phyloP scores from a whole-genome alignment of 1,284 basidiomycete genomes.

The Sporisorium iseilematis-ciliati region DNA sequence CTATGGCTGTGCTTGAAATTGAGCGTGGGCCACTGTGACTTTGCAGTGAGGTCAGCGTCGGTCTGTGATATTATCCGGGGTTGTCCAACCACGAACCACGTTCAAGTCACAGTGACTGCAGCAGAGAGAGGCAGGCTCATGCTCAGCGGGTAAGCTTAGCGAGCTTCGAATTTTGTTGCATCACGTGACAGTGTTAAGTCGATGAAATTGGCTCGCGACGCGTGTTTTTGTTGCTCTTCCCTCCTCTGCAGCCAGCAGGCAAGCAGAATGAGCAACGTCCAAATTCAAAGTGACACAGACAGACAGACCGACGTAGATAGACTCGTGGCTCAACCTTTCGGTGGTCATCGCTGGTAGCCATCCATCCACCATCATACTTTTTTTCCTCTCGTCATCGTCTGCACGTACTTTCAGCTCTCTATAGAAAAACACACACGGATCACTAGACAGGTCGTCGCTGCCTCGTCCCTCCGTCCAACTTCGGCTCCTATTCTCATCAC shows the following conservation, averaged over 20 bases:
- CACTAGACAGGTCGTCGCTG: slow-evolving; percentile 2
- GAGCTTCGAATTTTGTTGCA: not conserved
- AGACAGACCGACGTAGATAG: not conserved
- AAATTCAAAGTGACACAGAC: not conserved
- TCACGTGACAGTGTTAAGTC: slow-evolving; percentile 46
- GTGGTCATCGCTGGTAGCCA: slow-evolving; percentile 4
- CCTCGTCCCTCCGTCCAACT: not conserved
- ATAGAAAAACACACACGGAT: not conserved
- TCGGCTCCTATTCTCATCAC: slow-evolving; percentile 14
- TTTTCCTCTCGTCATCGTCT: not conserved
- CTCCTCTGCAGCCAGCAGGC: not conserved
- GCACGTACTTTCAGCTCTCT: no score
- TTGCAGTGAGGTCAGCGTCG: no score
- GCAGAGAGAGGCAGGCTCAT: no score
- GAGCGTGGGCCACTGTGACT: no score
- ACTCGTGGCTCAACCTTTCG: slow-evolving; percentile 10
- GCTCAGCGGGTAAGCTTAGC: no score
- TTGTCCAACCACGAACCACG: no score
- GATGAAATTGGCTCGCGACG: slow-evolving; percentile 24
- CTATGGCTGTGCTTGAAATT: no score
- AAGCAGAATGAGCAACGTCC: no score
- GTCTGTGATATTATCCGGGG: no score
- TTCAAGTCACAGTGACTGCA: no score
- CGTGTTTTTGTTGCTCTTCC: slow-evolving; percentile 38
- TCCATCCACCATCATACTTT: slow-evolving; percentile 10